phyloP scores from a whole-genome alignment of 23 red algal genomes.

The Pyropia haitanensis region DNA sequence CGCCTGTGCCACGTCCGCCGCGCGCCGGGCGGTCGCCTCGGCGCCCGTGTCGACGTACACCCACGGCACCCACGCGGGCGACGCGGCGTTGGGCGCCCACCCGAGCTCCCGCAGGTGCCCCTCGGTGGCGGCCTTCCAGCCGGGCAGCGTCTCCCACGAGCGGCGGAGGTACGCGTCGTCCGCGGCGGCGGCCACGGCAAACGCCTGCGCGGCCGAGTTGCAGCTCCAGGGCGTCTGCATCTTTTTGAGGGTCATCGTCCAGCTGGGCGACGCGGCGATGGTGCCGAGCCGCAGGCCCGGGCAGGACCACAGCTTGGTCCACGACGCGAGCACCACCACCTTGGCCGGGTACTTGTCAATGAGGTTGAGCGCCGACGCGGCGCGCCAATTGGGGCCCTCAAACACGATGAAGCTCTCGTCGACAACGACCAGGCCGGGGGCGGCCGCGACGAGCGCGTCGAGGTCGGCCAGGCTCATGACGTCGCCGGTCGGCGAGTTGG shows the following conservation, averaged over 20 bases:
- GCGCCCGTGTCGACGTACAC: constrained; percentile 61
- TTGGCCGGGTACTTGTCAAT: constrained; percentile 70
- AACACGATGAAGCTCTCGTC: constrained; percentile 99
- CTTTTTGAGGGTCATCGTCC: constrained; percentile 56
- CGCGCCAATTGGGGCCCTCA: constrained; percentile 70
- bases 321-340: constrained; percentile 72
- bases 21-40: constrained; percentile 39
- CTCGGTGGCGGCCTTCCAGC: constrained; percentile 51
- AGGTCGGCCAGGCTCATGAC: constrained; percentile 62
- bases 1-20: constrained; percentile 36
- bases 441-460: constrained; percentile 9
- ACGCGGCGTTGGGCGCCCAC: constrained; percentile 60
- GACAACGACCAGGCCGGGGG: constrained; percentile 43
- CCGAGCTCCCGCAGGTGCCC: constrained; percentile 31
- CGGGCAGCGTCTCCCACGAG: constrained; percentile 72
- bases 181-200: constrained; percentile 55
- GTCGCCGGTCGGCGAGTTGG: constrained; percentile 93
- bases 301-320: constrained; percentile 99
- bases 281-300: constrained; percentile 89
- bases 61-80: constrained; percentile 81
- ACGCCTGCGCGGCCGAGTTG: constrained; percentile 76
- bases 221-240: constrained; percentile 94
- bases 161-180: constrained; percentile 67
- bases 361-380: constrained; percentile 51
- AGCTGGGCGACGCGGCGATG: constrained; percentile 34